A percentile compares a stretch with the other conserved stretches of the same genome.
These are phyloP conservation scores for Brassica balearica DNA, from an alignment of 441 rosid genomes.

Conservation along the genomic window DNA sequence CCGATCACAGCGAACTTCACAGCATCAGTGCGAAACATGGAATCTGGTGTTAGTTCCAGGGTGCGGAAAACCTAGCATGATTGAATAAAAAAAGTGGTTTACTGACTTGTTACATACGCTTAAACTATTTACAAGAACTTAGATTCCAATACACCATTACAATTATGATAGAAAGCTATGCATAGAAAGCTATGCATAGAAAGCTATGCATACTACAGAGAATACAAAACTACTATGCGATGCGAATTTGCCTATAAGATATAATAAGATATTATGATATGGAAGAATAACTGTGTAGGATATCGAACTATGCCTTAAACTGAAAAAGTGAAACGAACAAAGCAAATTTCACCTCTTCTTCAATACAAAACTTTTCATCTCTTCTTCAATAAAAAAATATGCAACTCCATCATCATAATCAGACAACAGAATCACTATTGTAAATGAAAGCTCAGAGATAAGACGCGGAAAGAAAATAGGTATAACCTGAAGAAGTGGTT, in stretches of 20 bases:
- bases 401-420: conserved; percentile 19
- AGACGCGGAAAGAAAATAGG: conserved; percentile 35
- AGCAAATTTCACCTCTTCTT: background rate
- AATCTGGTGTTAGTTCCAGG: conserved; percentile 90
- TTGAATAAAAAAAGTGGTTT: conserved; percentile 32
- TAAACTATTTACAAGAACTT: conserved; percentile 9
- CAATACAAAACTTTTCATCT: background rate
- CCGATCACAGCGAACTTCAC: conserved; percentile 96
- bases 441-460: conserved; percentile 21
- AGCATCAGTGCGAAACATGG: conserved; percentile 86
- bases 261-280: background rate
- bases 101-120: background rate
- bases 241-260: conserved; percentile 2
- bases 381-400: conserved; percentile 13
- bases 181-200: background rate
- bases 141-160: conserved; percentile 20
- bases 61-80: conserved; percentile 71
- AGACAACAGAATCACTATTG: conserved; percentile 17
- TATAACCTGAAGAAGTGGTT: conserved; percentile 83
- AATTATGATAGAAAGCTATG: conserved; percentile 1
- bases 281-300: background rate
- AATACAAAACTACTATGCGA: conserved; percentile 3
- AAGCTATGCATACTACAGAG: background rate
- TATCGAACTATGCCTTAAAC: conserved; percentile 23
- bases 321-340: background rate